These are phyloP conservation scores for Moricandia moricandioides DNA, from an alignment of 345 rosid genomes.

Conservation along the genomic window DNA sequence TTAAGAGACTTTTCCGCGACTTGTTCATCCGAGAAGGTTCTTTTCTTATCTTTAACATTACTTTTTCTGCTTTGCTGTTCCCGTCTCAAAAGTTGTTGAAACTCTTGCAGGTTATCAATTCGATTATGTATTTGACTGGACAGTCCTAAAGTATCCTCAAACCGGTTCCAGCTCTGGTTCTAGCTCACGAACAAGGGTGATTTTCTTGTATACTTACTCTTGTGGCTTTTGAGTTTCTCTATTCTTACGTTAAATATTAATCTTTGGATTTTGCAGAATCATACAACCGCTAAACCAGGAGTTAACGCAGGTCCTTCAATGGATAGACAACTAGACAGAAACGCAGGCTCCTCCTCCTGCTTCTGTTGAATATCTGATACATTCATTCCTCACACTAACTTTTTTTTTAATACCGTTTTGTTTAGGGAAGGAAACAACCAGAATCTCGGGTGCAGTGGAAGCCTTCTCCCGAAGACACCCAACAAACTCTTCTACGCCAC, in stretches of 20 bases:
- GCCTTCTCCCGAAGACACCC: conserved; percentile 65
- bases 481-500: conserved; percentile 39
- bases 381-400: conserved; percentile 19
- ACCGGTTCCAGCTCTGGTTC: conserved; percentile 58
- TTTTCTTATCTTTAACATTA: neutral
- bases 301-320: conserved; percentile 48
- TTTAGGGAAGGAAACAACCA: conserved; percentile 59
- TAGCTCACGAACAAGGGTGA: conserved; percentile 32
- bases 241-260: neutral
- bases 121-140: conserved; percentile 84
- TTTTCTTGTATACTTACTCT: neutral
- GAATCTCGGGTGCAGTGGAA: conserved; percentile 66
- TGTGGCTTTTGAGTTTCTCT: conserved; percentile 29
- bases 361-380: conserved; percentile 13
- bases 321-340: conserved; percentile 49
- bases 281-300: conserved; percentile 49
- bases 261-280: conserved; percentile 37
- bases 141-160: conserved; percentile 74
- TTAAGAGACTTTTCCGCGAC: conserved; percentile 82
- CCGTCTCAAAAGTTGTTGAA: neutral
- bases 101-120: conserved; percentile 63
- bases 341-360: conserved; percentile 36
- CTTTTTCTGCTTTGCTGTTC: too few species aligned
- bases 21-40: conserved; percentile 84
- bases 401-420: neutral